Percentiles rank a stretch among this genome's conserved stretches.
These are phyloP conservation scores for Ricinus communis DNA, from an alignment of 345 rosid genomes.

Conservation along the genomic window DNA sequence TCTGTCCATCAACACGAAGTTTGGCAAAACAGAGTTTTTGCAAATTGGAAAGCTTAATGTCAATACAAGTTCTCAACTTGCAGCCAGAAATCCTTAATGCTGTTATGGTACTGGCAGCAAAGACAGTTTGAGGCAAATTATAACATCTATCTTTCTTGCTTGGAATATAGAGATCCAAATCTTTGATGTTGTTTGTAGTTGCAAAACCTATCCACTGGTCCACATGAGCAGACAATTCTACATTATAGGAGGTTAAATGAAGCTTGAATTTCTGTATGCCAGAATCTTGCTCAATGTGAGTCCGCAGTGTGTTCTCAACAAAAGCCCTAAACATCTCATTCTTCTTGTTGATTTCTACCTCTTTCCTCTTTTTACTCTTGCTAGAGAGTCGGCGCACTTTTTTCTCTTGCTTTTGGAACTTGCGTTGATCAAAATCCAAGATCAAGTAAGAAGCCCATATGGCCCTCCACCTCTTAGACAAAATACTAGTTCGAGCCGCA, in stretches of 20 bases:
- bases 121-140: slow-evolving; percentile 21
- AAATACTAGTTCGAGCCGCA: slow-evolving; percentile 33
- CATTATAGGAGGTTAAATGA: slow-evolving; percentile 21
- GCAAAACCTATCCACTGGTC: slow-evolving; percentile 28
- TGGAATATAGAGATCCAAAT: slow-evolving; percentile 32
- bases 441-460: slow-evolving; percentile 27
- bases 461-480: slow-evolving; percentile 40
- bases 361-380: not conserved
- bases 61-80: slow-evolving; percentile 16
- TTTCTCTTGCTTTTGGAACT: slow-evolving; percentile 21
- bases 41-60: slow-evolving; percentile 25
- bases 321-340: slow-evolving; percentile 13
- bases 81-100: slow-evolving; percentile 33
- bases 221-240: not conserved
- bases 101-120: slow-evolving; percentile 23
- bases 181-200: slow-evolving; percentile 21
- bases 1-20: slow-evolving; percentile 17
- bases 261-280: slow-evolving; percentile 27
- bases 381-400: not conserved
- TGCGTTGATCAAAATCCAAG: slow-evolving; percentile 36
- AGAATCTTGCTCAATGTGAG: slow-evolving; percentile 12
- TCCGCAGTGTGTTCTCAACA: slow-evolving; percentile 26
- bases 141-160: not conserved
- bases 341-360: not conserved
- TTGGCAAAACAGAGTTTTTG: slow-evolving; percentile 28